A percentile compares a stretch with the other conserved stretches of the same genome.
These are phyloP conservation scores for Prunella vulgaris DNA, from an alignment of 257 asterid species.

Conservation along the genomic window DNA sequence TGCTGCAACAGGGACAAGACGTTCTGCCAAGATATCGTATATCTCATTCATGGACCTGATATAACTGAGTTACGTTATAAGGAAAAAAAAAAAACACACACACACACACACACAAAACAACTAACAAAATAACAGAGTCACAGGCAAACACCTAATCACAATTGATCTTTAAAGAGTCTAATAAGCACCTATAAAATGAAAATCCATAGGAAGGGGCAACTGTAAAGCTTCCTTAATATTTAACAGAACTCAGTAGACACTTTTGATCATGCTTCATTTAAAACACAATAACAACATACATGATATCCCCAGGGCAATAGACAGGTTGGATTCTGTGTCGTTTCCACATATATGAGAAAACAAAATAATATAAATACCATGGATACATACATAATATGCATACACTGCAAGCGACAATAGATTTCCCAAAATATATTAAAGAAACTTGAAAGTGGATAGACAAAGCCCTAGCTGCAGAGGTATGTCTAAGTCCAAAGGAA, in stretches of 20 bases:
- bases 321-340: too few species aligned
- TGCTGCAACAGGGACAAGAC: conserved; percentile 75
- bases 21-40: conserved; percentile 72
- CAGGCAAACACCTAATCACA: not conserved
- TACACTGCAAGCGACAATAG: not conserved
- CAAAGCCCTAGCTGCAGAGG: conserved; percentile 8
- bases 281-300: too few species aligned
- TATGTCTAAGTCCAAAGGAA: not conserved
- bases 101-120: too few species aligned
- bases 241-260: not conserved
- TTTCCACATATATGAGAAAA: not conserved
- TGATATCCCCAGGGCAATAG: too few species aligned
- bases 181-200: not conserved
- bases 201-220: not conserved
- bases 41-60: conserved; percentile 77
- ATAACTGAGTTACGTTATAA: conserved; percentile 12
- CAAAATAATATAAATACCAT: conserved; percentile 9
- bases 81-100: not conserved
- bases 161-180: not conserved
- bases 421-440: not conserved
- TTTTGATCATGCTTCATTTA: not conserved
- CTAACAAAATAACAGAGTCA: not conserved
- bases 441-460: not conserved
- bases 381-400: not conserved
- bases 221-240: conserved; percentile 10